Evolutionary conservation across 306 rosid species (phyloP), one percentile per base, ranked within the genome.

Genomic region (Cicer yamashitae): DNA sequence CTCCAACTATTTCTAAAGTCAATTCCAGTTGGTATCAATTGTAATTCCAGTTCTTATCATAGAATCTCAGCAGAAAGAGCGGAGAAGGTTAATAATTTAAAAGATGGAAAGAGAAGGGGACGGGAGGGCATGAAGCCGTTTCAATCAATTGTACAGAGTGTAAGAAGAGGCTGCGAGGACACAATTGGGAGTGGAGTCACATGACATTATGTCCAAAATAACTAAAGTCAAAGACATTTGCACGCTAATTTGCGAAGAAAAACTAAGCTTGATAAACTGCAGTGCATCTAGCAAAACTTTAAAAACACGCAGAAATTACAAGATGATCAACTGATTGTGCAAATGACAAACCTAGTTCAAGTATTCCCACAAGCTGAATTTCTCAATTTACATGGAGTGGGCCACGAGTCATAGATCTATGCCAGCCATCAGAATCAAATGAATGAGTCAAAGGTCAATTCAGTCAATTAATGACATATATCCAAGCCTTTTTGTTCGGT

Each of bases 311-410:
- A 15, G 14, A 17, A 56, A 45, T 52, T 74, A 51, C 47, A 51
- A 15, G 45, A 46, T 62, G 41, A 59, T 39, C 18, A 20, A 41
- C 67, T 25, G 64, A 74, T 64, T 52, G 54, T 4, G 57, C 15
- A 51, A 64, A 63, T 66, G 34, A 70, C 67, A 59, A 53, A 11
- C 44, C 52, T 52, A 60, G 75, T 66, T 67, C 62, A 67, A 62
- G 53, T 47, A 62, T 65, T 75, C 63, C 47, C 6, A 25, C 72
- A 22, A 18, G 70, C 70, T 57, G 30, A 75, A 61, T 41, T 71
- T 46, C 58, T 59, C 15, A 10, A 10, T 13, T 10, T 38, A 7
- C 0, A 13, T 44, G 60, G 58, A 14, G 22, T 52, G 6, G 67
- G 48, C 15, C 59, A 25, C 34, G 4, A 25, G 34, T 51, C 12